Evolutionary conservation across 2,329 filamentous ascomycete species (phyloP), one percentile per base, ranked within the genome.

Genomic region (Fusarium udum): DNA sequence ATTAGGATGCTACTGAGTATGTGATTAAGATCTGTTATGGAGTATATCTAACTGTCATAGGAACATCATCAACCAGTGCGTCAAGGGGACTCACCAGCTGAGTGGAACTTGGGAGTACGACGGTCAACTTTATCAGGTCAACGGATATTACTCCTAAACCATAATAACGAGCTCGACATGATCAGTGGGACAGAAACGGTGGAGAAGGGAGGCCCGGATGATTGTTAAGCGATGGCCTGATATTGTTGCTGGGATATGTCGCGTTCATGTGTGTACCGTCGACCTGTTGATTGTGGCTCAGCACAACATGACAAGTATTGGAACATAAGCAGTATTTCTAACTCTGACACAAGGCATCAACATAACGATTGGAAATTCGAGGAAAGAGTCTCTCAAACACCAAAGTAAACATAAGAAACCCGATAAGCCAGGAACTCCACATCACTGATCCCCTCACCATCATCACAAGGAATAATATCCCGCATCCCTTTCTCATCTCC

Each of bases 191-290:
- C 15, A 34, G 6, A 14, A 10, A 14, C 6, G 0, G 3, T 2
- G 31, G 31, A 2, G 46, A 32, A 7, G 15, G 3, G 15, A 9
- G 4, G 7, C 42, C 11, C 20, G 22, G 6, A 3, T 18, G 22
- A n/a, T 49, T 4, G 28, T 0, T n/a, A 12, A 12, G 22, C 4
- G 46, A n/a, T n/a, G 28, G 28, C n/a, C 10, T 12, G 28, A 13
- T 10, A 10, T 22, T n/a, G 28, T 32, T 49, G 15, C 11, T 2
- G 5, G 31, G 31, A 11, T 15, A 0, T 20, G 0, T 20, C 6
- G 11, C 0, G n/a, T 20, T 24, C 15, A 7, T 34, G 0, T 24
- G 3, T 20, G 8, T 34, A 20, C 2, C 0, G 16, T 4, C 0
- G 31, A 34, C 16, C 1, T 24, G 16, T 24, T 14, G 22, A 11